phyloP scores from a whole-genome alignment of 1,139 yeast genomes.

The Meyerozyma carpophila region DNA sequence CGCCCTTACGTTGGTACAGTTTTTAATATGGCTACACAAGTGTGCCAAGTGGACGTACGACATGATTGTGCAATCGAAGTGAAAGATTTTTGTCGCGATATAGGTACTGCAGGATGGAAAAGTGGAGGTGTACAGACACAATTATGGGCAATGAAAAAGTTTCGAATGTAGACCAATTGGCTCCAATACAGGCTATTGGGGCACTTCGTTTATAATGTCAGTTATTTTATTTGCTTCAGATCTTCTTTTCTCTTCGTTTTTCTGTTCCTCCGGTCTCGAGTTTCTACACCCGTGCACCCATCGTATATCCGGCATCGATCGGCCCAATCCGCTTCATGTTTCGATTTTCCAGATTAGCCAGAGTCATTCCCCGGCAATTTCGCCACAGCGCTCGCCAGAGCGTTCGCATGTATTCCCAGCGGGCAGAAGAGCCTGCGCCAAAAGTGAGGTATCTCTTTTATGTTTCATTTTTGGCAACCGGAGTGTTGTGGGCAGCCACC shows the following conservation, averaged over 20 bases:
- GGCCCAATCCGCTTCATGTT: neutral
- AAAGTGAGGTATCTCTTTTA: conserved; percentile 45
- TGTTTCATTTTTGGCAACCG: conserved; percentile 48
- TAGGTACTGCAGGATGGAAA: neutral
- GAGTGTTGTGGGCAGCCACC: conserved; percentile 48
- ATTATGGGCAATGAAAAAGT: too few species aligned
- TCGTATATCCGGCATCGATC: neutral
- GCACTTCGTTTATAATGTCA: too few species aligned
- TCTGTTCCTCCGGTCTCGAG: neutral
- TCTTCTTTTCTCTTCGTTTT: neutral
- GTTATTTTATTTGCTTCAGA: neutral
- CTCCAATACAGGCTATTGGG: too few species aligned
- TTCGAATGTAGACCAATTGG: too few species aligned
- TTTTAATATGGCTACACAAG: conserved; percentile 84
- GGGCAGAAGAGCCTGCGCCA: conserved; percentile 23
- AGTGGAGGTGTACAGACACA: neutral
- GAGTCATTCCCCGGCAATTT: neutral
- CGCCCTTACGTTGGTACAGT: conserved; percentile 72
- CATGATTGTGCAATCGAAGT: conserved; percentile 34
- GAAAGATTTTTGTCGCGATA: conserved; percentile 1
- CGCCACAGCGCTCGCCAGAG: conserved; percentile 1
- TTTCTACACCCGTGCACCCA: neutral
- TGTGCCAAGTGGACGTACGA: conserved; percentile 81
- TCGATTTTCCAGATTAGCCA: neutral
- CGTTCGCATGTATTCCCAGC: conserved; percentile 4